Evolutionary conservation across 495 filamentous ascomycete genomes (phyloP), one percentile per base, ranked within the genome.

Genomic region (Penicillium taxi): DNA sequence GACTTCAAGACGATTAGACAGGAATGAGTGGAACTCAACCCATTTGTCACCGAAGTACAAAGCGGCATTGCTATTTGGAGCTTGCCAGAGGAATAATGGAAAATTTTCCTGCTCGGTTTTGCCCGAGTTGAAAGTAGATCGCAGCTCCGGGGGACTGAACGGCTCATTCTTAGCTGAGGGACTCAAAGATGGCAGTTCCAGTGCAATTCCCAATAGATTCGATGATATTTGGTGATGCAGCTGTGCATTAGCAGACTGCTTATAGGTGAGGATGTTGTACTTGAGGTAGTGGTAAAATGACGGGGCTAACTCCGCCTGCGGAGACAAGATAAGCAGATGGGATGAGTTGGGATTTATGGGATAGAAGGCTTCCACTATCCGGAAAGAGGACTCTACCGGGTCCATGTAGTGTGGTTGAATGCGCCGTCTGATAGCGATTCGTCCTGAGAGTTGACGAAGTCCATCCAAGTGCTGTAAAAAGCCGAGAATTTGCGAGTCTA

Each of bases 21-120:
- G 70, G 32, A 90, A 84, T 11, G 73, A 70, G 50, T 94, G 84
- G 11, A 93, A 69, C 42, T 89, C 83, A 12, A 70, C 61, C 87
- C 87, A 94, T 52, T 81, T 84, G 22, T 86, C 77, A 15, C 86
- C 86, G 34, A 86, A 82, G 55, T 84, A 85, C 11, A 94, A 68
- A 8, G 78, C 74, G 1, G 86, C 86, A 47, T 87, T 82, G 49
- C 78, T 81, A 51, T 78, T 81, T 13, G 86, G 87, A 25, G 81
- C 74, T 60, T 93, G 81, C 81, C 82, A 93, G 3, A 89, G 63
- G 45, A 90, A 89, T 0, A 80, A 71, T 0, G 75, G 70, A 3
- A 67, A 33, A 1, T n/a, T 23, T 9, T 42, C 45, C 5, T 64
- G 48, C 19, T 50, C 28, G 0, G 35, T 16, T 15, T 52, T 36